Percentiles rank a stretch among this genome's conserved stretches.
Conservation (phyloP, 1,284 basidiomycete genomes). For the Ustilago vetiveriae region DNA sequence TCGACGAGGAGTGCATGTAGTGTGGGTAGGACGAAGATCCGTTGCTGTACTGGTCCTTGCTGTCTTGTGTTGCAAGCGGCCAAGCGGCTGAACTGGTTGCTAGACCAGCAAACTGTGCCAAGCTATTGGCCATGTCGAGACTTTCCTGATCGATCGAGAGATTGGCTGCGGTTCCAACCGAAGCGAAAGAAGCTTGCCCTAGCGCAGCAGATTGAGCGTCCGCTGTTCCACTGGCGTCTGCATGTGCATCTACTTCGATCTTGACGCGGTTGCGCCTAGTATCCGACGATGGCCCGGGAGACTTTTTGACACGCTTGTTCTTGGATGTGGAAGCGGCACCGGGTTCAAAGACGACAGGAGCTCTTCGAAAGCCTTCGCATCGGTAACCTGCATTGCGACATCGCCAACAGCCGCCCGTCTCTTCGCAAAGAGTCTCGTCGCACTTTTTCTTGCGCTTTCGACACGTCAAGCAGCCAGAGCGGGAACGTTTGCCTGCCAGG, state of each 20-base stretch:
- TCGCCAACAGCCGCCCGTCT: constrained; percentile 44
- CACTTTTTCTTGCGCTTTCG: constrained; percentile 47
- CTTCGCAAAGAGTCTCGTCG: constrained; percentile 40
- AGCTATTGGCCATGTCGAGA: constrained; percentile 24
- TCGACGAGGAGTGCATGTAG: constrained; percentile 3
- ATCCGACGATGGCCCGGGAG: background rate
- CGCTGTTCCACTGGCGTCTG: background rate
- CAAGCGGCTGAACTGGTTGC: constrained; percentile 30
- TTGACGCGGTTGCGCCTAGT: constrained; percentile 1
- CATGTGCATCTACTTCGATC: constrained; percentile 7
- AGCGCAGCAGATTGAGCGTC: constrained; percentile 11
- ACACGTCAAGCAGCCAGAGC: constrained; percentile 41
- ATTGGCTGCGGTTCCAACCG: constrained; percentile 5
- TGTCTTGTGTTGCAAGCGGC: constrained; percentile 4
- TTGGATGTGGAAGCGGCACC: constrained; percentile 10
- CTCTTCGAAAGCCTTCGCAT: constrained; percentile 38
- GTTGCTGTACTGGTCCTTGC: constrained; percentile 6
- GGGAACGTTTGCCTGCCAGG: constrained; percentile 27
- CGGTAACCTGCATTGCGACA: constrained; percentile 46
- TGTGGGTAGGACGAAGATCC: background rate
- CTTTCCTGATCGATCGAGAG: constrained; percentile 7
- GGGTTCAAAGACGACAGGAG: constrained; percentile 28
- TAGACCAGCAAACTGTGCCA: constrained; percentile 35
- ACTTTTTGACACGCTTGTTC: constrained; percentile 17
- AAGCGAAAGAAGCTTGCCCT: constrained; percentile 6